phyloP scores from a whole-genome alignment of 805 yeast species.

The Wickerhamiella musiphila region DNA sequence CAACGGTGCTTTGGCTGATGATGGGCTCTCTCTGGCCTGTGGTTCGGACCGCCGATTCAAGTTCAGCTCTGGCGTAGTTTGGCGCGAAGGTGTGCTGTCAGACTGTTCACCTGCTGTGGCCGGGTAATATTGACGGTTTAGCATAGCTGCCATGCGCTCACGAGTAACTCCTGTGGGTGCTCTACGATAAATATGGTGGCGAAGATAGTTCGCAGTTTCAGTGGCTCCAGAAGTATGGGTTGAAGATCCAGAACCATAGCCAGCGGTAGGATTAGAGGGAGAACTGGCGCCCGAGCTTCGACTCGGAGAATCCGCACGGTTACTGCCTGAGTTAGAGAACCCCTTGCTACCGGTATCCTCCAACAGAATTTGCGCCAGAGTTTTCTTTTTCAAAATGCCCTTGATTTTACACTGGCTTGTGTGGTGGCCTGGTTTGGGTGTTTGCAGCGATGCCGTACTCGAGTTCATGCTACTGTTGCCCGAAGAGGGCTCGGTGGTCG shows the following conservation, averaged over 20 bases:
- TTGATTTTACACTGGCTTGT: conserved; percentile 55
- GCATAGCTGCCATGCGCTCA: conserved; percentile 18
- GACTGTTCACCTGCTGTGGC: background rate
- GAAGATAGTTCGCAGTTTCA: conserved; percentile 15
- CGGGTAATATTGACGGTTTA: conserved; percentile 19
- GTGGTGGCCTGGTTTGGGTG: background rate
- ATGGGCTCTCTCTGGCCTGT: too few relatives aligned
- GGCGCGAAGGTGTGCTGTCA: background rate
- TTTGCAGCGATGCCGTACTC: background rate
- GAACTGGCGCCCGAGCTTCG: too few relatives aligned
- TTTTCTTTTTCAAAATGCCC: conserved; percentile 76
- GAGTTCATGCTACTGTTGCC: background rate
- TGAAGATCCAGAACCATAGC: conserved; percentile 2
- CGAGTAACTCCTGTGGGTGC: conserved; percentile 17
- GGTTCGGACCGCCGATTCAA: conserved; percentile 2
- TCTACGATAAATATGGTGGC: conserved; percentile 26
- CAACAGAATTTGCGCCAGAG: conserved; percentile 67
- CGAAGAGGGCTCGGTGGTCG: background rate
- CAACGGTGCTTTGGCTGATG: conserved; percentile 5
- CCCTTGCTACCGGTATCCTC: conserved; percentile 13
- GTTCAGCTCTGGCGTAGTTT: background rate
- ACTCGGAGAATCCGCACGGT: too few relatives aligned
- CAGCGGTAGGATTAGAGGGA: conserved; percentile 7
- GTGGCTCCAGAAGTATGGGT: background rate
- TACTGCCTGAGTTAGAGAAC: background rate